Evolutionary conservation across 345 rosid genomes (phyloP).

Genomic region (Moricandia arvensis): DNA sequence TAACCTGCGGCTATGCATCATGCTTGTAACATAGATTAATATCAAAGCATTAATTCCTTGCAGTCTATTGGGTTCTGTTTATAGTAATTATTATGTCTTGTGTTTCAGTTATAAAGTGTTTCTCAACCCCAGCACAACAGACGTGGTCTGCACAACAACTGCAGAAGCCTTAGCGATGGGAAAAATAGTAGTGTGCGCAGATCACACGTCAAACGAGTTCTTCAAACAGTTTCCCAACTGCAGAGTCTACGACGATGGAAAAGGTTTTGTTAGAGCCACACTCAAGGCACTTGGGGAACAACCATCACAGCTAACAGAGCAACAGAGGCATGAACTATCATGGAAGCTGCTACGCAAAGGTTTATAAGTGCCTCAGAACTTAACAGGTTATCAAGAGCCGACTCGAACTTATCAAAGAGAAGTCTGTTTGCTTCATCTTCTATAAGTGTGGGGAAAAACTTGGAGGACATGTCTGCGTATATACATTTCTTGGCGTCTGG

Average conservation of each 20-base stretch:
- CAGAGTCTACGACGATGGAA: slow-evolving; percentile 47
- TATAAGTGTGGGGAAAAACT: slow-evolving; percentile 40
- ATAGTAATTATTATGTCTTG: neutral
- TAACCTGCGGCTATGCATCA: neutral
- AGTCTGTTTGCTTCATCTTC: slow-evolving; percentile 52
- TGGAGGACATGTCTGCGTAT: slow-evolving; percentile 76
- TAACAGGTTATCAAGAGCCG: slow-evolving; percentile 36
- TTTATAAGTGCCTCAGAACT: slow-evolving; percentile 61
- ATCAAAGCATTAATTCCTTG: neutral
- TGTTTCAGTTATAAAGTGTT: slow-evolving; percentile 79
- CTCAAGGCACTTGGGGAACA: slow-evolving; percentile 64
- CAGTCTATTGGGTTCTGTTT: neutral
- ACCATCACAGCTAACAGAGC: slow-evolving; percentile 61
- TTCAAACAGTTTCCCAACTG: slow-evolving; percentile 88
- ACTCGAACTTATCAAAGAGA: slow-evolving; percentile 28
- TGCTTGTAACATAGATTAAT: neutral
- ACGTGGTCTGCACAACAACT: slow-evolving; percentile 95
- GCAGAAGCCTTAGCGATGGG: slow-evolving; percentile 99
- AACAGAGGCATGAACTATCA: slow-evolving; percentile 66
- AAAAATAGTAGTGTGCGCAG: slow-evolving; percentile 52
- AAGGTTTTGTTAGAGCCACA: slow-evolving; percentile 56
- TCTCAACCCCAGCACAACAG: slow-evolving; percentile 97
- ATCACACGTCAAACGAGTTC: slow-evolving; percentile 54
- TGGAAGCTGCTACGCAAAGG: slow-evolving; percentile 88
- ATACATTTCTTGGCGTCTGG: slow-evolving; percentile 64